Conservation (phyloP, 208 protist species). For the Wallacemonas sp. region DNA sequence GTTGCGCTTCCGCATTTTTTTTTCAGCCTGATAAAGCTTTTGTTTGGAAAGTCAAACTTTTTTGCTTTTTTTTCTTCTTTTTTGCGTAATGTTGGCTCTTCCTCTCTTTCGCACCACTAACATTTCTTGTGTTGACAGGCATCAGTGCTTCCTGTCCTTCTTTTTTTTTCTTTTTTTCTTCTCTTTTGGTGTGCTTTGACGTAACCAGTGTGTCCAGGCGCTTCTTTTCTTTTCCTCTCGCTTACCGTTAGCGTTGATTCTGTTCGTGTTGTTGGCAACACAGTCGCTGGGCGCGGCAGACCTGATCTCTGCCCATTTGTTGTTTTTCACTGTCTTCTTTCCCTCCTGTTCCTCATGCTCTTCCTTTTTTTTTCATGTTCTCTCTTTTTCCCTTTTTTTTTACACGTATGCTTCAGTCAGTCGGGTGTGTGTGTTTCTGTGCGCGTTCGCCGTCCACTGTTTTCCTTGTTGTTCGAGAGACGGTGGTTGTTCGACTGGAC, state of each 20-base stretch:
- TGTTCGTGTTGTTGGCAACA: too few relatives aligned
- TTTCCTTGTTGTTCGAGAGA: too few relatives aligned
- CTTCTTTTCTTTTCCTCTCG: background rate
- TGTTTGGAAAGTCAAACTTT: background rate
- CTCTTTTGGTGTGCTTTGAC: background rate
- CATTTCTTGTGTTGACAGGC: background rate
- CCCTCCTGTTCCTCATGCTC: background rate
- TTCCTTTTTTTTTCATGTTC: background rate
- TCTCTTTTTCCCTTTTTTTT: constrained; percentile 13
- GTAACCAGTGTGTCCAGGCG: background rate
- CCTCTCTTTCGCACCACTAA: background rate
- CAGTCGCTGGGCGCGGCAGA: too few relatives aligned
- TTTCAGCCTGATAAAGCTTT: background rate
- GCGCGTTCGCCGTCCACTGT: too few relatives aligned
- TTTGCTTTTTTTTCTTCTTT: background rate
- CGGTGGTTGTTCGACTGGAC: too few relatives aligned
- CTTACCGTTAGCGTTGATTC: too few relatives aligned
- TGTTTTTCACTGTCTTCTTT: background rate
- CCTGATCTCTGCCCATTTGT: too few relatives aligned
- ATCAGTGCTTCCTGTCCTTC: background rate
- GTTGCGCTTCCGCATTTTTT: too few relatives aligned
- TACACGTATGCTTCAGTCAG: too few relatives aligned
- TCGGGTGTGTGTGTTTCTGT: too few relatives aligned
- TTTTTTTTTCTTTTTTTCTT: constrained; percentile 6
- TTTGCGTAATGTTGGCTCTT: background rate